phyloP scores from a whole-genome alignment of 176 grass and related monocot species.

The Areca catechu region DNA sequence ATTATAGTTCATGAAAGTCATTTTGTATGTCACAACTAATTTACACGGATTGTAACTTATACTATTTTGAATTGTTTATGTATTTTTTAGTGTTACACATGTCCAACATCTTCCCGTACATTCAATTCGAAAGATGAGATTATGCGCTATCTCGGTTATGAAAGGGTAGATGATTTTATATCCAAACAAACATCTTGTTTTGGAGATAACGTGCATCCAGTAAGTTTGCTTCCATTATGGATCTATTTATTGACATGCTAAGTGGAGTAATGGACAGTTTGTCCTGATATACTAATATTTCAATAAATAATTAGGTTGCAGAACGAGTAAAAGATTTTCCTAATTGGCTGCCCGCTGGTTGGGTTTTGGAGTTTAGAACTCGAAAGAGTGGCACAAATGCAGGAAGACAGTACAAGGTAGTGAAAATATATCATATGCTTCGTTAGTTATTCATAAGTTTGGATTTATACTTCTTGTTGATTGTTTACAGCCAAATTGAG shows the following conservation, averaged over 20 bases:
- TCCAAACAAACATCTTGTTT: background rate
- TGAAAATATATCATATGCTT: too few species aligned
- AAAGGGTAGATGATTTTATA: background rate
- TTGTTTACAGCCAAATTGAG: too few species aligned
- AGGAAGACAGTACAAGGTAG: too few species aligned
- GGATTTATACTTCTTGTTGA: too few species aligned
- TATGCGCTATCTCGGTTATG: background rate
- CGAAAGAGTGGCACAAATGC: too few species aligned
- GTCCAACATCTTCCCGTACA: background rate
- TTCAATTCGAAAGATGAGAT: constrained; percentile 7
- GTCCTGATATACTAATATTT: background rate
- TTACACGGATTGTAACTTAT: background rate
- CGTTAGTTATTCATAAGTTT: too few species aligned
- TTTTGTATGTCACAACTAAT: background rate
- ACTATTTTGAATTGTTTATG: background rate
- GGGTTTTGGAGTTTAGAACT: too few species aligned
- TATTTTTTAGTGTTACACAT: constrained; percentile 4
- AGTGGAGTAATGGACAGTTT: background rate
- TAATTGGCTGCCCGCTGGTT: too few species aligned
- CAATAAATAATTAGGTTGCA: constrained; percentile 1
- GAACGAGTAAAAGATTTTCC: background rate
- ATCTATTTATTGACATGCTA: background rate
- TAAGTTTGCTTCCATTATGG: background rate
- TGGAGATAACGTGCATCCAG: background rate
- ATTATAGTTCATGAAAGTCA: background rate